Conservation (phyloP, 75 land plant genomes). For the Cupressus sempervirens region DNA sequence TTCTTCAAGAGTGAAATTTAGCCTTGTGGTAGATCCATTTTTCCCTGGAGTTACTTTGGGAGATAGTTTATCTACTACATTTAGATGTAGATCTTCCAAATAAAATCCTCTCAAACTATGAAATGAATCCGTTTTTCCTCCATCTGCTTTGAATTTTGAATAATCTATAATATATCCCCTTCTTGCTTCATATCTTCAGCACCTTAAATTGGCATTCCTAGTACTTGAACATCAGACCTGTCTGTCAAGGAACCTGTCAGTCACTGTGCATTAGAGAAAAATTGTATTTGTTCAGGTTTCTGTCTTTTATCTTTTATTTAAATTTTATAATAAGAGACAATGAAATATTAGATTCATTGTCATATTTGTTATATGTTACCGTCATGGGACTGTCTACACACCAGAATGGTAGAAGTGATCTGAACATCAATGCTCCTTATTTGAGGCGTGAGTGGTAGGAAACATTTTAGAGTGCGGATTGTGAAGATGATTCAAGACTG, state of each 20-base stretch:
- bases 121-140: not conserved
- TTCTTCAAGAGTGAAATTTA: not conserved
- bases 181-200: not conserved
- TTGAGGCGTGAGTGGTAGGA: not conserved
- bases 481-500: not conserved
- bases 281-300: not conserved
- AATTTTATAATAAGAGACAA: not conserved
- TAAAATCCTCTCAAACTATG: not conserved
- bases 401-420: not conserved
- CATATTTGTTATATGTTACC: not conserved
- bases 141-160: not conserved
- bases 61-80: not conserved
- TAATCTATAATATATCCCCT: not conserved
- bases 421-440: not conserved
- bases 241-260: not conserved
- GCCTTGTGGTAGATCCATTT: not conserved
- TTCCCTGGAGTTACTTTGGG: not conserved
- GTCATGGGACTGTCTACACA: not conserved
- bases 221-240: not conserved
- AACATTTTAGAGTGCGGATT: not conserved
- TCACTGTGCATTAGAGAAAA: not conserved
- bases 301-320: not conserved
- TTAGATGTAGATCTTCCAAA: not conserved
- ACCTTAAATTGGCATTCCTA: not conserved
- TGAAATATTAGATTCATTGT: not conserved